These are phyloP conservation scores for Agapanthus africanus DNA, from an alignment of 106 monocot species.

Conservation along the genomic window DNA sequence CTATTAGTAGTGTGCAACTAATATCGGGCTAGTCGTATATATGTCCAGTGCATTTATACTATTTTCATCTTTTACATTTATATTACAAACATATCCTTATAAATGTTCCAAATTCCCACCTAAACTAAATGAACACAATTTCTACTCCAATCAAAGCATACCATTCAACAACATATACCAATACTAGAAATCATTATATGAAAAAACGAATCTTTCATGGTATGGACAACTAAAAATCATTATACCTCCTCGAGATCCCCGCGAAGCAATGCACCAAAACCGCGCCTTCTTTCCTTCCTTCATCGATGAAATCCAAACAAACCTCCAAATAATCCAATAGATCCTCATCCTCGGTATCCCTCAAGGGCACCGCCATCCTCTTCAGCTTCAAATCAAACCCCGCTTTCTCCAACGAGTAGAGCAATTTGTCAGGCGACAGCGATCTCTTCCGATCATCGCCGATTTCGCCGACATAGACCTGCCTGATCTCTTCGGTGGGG, in stretches of 20 bases:
- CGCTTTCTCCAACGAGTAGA: slow-evolving; percentile 60
- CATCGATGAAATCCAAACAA: slow-evolving; percentile 86
- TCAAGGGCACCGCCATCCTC: slow-evolving; percentile 86
- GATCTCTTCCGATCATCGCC: slow-evolving; percentile 26
- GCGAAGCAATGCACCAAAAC: slow-evolving; percentile 79
- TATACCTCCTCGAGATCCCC: slow-evolving; percentile 70
- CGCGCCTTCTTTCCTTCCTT: slow-evolving; percentile 40
- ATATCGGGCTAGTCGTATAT: no score
- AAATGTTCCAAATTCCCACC: neutral
- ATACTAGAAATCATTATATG: neutral
- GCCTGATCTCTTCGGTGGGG: slow-evolving; percentile 52
- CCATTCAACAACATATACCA: neutral
- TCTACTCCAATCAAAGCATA: neutral
- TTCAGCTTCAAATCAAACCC: slow-evolving; percentile 60
- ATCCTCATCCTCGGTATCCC: slow-evolving; percentile 82
- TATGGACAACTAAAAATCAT: neutral
- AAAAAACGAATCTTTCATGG: neutral
- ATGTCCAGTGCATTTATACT: no score
- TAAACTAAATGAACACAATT: neutral
- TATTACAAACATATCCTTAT: neutral
- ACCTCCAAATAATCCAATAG: slow-evolving; percentile 75
- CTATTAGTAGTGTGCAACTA: no score
- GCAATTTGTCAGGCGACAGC: slow-evolving; percentile 40
- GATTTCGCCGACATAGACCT: slow-evolving; percentile 45
- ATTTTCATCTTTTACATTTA: no score